Conservation (phyloP, 768 basidiomycete genomes). For the Favolaschia claudopus region DNA sequence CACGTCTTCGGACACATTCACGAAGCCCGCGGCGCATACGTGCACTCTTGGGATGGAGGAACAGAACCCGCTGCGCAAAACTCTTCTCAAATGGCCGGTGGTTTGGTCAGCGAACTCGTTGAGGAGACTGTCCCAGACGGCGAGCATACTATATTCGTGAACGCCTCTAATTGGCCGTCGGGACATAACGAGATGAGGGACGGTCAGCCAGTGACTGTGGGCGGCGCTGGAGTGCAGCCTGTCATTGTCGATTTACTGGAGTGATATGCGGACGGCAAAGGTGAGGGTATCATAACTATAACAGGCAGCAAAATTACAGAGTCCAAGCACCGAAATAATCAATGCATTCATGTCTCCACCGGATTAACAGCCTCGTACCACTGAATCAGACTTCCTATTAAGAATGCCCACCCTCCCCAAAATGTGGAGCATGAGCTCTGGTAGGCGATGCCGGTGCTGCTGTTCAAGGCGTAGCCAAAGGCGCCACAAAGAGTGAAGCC, state of each 20-base stretch:
- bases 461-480: constrained; percentile 52
- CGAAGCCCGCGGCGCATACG: constrained; percentile 60
- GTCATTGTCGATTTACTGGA: constrained; percentile 49
- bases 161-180: constrained; percentile 50
- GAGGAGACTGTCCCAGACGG: neutral
- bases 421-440: constrained; percentile 63
- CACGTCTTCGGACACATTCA: constrained; percentile 76
- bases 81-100: neutral
- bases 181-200: constrained; percentile 35
- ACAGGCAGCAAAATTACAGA: no score
- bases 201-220: constrained; percentile 36
- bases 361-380: constrained; percentile 59
- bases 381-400: constrained; percentile 65
- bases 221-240: constrained; percentile 51
- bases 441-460: constrained; percentile 47
- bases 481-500: constrained; percentile 69
- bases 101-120: no score
- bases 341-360: constrained; percentile 1
- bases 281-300: no score
- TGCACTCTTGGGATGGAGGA: constrained; percentile 44
- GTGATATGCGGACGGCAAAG: no score
- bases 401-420: constrained; percentile 69
- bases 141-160: constrained; percentile 51
- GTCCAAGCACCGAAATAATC: neutral
- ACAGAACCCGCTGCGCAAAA: neutral